These are phyloP conservation scores for Triticum dicoccoides DNA, from an alignment of 176 grass and related monocot species.

Conservation along the genomic window DNA sequence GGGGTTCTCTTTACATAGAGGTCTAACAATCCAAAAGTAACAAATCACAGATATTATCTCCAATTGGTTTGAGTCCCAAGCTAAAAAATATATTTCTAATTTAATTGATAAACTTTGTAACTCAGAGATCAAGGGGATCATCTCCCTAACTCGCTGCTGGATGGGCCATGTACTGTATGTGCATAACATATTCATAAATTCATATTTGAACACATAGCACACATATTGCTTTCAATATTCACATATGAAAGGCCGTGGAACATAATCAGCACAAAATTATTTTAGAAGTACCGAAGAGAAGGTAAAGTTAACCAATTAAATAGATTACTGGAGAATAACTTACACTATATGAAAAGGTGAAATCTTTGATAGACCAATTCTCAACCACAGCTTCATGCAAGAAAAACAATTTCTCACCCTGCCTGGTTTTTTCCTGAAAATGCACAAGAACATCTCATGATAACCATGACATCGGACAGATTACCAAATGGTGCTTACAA, in stretches of 20 bases:
- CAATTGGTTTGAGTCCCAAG: background rate
- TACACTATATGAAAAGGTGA: constrained; percentile 82
- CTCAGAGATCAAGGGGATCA: background rate
- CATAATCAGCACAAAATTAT: background rate
- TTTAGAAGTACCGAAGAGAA: constrained; percentile 23
- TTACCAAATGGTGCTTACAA: background rate
- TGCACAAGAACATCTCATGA: background rate
- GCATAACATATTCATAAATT: background rate
- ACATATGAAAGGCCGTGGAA: background rate
- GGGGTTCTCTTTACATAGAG: no score
- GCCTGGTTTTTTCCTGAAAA: constrained; percentile 71
- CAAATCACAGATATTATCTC: background rate
- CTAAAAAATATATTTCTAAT: background rate
- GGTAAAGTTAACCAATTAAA: constrained; percentile 17
- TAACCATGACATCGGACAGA: constrained; percentile 2
- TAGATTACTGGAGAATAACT: constrained; percentile 34
- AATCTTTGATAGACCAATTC: constrained; percentile 81
- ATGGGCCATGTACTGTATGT: background rate
- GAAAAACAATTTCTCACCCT: constrained; percentile 63
- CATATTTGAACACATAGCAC: background rate
- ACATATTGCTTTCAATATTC: constrained; percentile 1
- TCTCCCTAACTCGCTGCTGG: background rate
- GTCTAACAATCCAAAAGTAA: no score
- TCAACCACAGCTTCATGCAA: constrained; percentile 81
- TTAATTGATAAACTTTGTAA: background rate